These are phyloP conservation scores for Brassica nigra DNA, from an alignment of 345 rosid genomes.

Conservation along the genomic window DNA sequence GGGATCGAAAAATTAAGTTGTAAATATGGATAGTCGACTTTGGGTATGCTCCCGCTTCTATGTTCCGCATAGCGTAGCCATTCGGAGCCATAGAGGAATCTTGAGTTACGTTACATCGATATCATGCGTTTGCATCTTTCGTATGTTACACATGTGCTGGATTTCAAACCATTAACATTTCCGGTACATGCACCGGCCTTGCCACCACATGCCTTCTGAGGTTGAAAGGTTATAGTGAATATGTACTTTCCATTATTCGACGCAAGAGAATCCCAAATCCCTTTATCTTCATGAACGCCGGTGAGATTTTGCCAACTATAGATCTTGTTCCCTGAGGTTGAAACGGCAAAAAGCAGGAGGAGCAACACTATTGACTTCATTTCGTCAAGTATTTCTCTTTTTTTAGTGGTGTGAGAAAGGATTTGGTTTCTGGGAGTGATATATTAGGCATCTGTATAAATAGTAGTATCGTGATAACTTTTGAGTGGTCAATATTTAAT, in stretches of 20 bases:
- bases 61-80: neutral
- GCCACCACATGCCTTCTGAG: neutral
- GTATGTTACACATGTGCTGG: neutral
- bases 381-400: neutral
- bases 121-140: neutral
- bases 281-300: neutral
- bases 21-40: neutral
- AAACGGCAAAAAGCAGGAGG: neutral
- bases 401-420: neutral
- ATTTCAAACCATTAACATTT: neutral
- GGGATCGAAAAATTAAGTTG: neutral
- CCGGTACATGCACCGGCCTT: neutral
- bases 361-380: conserved; percentile 26
- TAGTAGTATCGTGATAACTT: neutral
- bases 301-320: conserved; percentile 16
- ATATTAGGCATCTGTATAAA: neutral
- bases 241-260: neutral
- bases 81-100: neutral
- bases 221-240: neutral
- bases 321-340: neutral
- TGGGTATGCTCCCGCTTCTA: neutral
- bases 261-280: neutral
- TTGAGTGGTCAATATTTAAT: neutral
- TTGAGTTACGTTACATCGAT: neutral
- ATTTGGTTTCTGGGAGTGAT: neutral